Percentiles rank a stretch among this genome's conserved stretches.
phyloP scores from a whole-genome alignment of 805 yeast genomes.

The Ascoidea tarda region DNA sequence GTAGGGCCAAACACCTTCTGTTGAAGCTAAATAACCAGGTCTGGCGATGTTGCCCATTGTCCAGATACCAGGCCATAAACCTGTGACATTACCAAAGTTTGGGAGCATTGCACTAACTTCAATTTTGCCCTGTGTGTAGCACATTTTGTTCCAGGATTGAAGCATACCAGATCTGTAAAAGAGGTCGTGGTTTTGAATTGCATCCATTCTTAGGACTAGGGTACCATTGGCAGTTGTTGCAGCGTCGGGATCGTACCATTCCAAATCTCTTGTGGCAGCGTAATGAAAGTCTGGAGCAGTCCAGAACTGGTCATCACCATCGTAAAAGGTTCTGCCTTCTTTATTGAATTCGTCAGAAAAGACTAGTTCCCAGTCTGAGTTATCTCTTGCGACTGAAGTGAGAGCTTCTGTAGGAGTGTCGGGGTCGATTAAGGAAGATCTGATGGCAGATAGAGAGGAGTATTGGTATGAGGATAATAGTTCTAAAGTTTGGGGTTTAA shows the following conservation, averaged over 20 bases:
- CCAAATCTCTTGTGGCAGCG: constrained; percentile 79
- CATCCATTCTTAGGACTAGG: constrained; percentile 58
- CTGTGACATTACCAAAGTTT: constrained; percentile 62
- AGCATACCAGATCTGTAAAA: constrained; percentile 85
- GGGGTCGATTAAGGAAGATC: constrained; percentile 41
- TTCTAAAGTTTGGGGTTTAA: constrained; percentile 17
- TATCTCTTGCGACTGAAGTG: constrained; percentile 40
- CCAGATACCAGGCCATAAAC: constrained; percentile 97
- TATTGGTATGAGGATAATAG: constrained; percentile 32
- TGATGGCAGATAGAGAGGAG: constrained; percentile 36
- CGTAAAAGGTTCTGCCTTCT: constrained; percentile 82
- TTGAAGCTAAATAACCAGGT: constrained; percentile 77
- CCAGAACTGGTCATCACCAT: constrained; percentile 88
- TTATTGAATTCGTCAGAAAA: constrained; percentile 86
- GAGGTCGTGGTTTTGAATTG: constrained; percentile 63
- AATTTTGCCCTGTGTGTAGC: constrained; percentile 73
- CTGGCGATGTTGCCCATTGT: constrained; percentile 86
- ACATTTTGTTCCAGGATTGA: constrained; percentile 83
- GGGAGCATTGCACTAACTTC: constrained; percentile 73
- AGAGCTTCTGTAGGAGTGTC: constrained; percentile 41
- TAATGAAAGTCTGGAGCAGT: constrained; percentile 73
- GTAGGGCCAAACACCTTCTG: constrained; percentile 95
- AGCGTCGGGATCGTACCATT: constrained; percentile 95
- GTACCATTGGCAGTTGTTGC: constrained; percentile 65
- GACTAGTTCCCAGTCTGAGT: constrained; percentile 60